Conservation (phyloP, 129 eudicot genomes). For the Saussurea involucrata region DNA sequence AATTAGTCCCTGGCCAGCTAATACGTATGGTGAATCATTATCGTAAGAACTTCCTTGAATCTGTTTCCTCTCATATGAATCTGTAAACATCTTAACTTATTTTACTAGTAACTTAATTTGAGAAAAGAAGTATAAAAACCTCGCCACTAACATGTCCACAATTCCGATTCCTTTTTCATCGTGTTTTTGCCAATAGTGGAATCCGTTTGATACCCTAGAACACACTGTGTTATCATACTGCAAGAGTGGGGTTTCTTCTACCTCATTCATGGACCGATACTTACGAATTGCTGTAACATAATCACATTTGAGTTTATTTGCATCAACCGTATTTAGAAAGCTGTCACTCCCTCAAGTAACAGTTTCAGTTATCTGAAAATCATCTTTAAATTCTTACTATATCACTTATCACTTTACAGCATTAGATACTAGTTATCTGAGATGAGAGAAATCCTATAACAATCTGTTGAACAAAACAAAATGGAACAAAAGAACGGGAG, state of each 20-base stretch:
- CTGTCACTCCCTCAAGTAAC: too few relatives aligned
- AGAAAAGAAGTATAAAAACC: background rate
- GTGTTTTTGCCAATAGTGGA: too few relatives aligned
- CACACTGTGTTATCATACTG: background rate
- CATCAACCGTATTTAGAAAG: background rate
- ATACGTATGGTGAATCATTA: background rate
- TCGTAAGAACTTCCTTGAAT: background rate
- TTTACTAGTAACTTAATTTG: background rate
- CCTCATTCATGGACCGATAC: background rate
- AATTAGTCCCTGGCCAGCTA: background rate
- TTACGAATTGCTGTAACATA: too few relatives aligned
- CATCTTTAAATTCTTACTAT: background rate
- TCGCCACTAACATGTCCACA: too few relatives aligned
- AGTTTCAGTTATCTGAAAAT: background rate
- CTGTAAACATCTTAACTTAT: background rate
- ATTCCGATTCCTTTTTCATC: background rate
- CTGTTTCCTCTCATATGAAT: background rate
- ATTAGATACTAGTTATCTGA: background rate
- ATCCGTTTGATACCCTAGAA: background rate
- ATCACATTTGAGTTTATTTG: too few relatives aligned
- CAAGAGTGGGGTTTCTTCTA: background rate
- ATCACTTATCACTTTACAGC: background rate
- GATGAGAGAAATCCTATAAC: background rate
- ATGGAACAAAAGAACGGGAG: constrained; percentile 36
- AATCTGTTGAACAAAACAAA: constrained; percentile 11